Conservation (phyloP, 1,284 basidiomycete species). For the Megacollybia platyphylla region DNA sequence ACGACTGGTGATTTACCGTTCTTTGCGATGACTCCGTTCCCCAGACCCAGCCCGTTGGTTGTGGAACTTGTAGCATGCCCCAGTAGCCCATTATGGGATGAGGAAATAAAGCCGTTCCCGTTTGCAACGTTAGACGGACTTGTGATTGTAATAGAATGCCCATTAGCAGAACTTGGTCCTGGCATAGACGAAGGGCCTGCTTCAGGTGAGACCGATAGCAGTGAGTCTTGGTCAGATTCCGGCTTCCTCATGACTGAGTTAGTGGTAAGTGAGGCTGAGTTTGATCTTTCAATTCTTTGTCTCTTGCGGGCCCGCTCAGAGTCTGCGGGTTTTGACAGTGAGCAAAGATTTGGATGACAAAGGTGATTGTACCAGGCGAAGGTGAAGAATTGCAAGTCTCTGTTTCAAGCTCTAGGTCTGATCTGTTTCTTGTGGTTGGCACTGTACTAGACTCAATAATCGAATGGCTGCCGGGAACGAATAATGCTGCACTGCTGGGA, state of each 20-base stretch:
- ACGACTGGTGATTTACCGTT: slow-evolving; percentile 32
- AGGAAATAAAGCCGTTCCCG: slow-evolving; percentile 25
- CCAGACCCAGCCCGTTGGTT: slow-evolving; percentile 16
- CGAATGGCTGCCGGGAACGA: background rate
- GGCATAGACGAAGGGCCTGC: slow-evolving; percentile 43
- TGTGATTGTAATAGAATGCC: slow-evolving; percentile 17
- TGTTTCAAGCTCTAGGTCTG: slow-evolving; percentile 45
- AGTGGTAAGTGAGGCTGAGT: slow-evolving; percentile 11
- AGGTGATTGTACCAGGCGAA: slow-evolving; percentile 9
- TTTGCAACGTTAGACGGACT: slow-evolving; percentile 10
- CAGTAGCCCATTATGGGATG: slow-evolving; percentile 14
- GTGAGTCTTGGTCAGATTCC: slow-evolving; percentile 40
- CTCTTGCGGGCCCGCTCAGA: slow-evolving; percentile 54
- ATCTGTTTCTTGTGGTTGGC: slow-evolving; percentile 49
- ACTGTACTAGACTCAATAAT: slow-evolving; percentile 13
- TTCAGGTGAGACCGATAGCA: slow-evolving; percentile 26
- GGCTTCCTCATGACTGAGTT: slow-evolving; percentile 41
- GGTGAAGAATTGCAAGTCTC: slow-evolving; percentile 2
- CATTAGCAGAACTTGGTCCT: slow-evolving; percentile 28
- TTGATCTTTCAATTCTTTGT: slow-evolving; percentile 42
- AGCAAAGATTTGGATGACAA: slow-evolving; percentile 9
- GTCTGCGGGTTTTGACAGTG: slow-evolving; percentile 20
- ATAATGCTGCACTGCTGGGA: background rate
- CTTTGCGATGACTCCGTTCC: slow-evolving; percentile 30
- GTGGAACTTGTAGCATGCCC: slow-evolving; percentile 21